phyloP scores from a whole-genome alignment of 441 rosid genomes.

The Pelargonium fulgidum region DNA sequence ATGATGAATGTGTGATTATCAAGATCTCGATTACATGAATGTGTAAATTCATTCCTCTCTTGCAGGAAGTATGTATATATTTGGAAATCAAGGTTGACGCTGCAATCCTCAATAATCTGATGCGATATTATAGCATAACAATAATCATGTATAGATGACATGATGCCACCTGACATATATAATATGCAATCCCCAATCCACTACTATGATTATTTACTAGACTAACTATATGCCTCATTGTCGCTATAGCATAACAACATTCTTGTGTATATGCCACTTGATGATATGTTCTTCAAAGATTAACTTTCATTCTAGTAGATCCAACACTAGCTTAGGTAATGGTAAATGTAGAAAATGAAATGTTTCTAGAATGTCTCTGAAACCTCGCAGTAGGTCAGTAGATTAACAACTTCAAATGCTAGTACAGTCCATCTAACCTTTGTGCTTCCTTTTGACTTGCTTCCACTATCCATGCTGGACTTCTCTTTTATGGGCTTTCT shows the following conservation, averaged over 20 bases:
- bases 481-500: constrained; percentile 50
- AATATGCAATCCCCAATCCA: too few relatives aligned
- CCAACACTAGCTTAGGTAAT: not conserved
- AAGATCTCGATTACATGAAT: not conserved
- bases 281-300: not conserved
- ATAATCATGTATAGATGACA: not conserved
- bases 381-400: too few relatives aligned
- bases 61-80: too few relatives aligned
- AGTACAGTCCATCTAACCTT: constrained; percentile 25
- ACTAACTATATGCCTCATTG: too few relatives aligned
- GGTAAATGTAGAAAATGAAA: not conserved
- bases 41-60: too few relatives aligned
- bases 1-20: not conserved
- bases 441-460: constrained; percentile 67
- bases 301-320: not conserved
- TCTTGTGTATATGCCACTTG: not conserved
- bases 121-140: not conserved
- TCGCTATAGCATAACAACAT: not conserved
- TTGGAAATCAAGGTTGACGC: not conserved
- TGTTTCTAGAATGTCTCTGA: not conserved
- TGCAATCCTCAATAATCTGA: not conserved
- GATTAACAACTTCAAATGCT: constrained; percentile 14
- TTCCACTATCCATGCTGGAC: constrained; percentile 61
- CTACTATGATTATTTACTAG: too few relatives aligned
- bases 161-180: too few relatives aligned